These are phyloP conservation scores for Umbelopsis sp. DNA, from an alignment of 192 early-diverging fungal species.

Conservation along the genomic window DNA sequence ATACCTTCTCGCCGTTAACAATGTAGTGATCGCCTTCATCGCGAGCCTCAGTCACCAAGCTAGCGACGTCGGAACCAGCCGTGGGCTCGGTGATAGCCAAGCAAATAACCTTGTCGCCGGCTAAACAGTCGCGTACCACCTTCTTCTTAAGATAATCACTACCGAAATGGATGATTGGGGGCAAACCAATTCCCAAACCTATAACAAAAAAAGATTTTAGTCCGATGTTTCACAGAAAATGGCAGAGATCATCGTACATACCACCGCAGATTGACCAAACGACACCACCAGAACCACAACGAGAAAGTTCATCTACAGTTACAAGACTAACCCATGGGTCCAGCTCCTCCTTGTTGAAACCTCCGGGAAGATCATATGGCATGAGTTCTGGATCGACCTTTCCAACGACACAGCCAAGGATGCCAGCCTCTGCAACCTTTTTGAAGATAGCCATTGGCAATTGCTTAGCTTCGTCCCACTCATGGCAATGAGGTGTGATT, in stretches of 20 bases:
- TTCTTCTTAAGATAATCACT: slow-evolving; percentile 68
- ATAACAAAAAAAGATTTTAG: background rate
- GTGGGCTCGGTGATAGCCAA: slow-evolving; percentile 80
- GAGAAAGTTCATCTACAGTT: slow-evolving; percentile 78
- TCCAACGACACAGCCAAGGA: slow-evolving; percentile 65
- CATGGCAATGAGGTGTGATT: slow-evolving; percentile 72
- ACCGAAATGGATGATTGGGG: slow-evolving; percentile 73
- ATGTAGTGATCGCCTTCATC: slow-evolving; percentile 74
- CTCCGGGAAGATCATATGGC: slow-evolving; percentile 47
- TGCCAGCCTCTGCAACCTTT: slow-evolving; percentile 76
- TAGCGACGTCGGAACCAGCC: slow-evolving; percentile 77
- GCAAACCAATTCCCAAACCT: slow-evolving; percentile 74
- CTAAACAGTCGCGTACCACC: slow-evolving; percentile 65
- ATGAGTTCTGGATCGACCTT: slow-evolving; percentile 34
- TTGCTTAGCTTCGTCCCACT: slow-evolving; percentile 84
- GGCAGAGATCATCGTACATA: background rate
- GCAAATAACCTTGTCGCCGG: slow-evolving; percentile 80
- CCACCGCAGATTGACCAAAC: slow-evolving; percentile 57
- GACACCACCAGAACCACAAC: slow-evolving; percentile 80
- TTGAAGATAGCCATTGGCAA: slow-evolving; percentile 72
- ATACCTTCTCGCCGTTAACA: slow-evolving; percentile 77
- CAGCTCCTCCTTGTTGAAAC: slow-evolving; percentile 57
- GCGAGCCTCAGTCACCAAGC: slow-evolving; percentile 67
- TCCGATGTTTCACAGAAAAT: no score
- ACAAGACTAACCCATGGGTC: slow-evolving; percentile 76